Percentiles rank a stretch among this genome's conserved stretches.
Conservation (phyloP, 371 early-diverging fungal species). For the Chytridium lagenaria region DNA sequence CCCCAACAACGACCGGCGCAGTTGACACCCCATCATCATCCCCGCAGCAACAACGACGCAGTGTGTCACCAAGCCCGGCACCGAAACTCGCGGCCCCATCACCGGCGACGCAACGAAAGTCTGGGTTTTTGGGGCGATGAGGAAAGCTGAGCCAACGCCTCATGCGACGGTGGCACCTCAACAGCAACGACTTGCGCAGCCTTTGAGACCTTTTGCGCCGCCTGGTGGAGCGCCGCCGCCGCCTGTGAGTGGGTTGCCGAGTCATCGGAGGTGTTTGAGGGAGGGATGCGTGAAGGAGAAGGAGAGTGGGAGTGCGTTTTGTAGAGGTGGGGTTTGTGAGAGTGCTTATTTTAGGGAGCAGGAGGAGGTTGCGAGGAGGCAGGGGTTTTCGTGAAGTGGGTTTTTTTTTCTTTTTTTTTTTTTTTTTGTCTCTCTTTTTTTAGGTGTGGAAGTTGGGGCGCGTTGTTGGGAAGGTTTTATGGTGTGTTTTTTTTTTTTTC, state of each 20-base stretch:
- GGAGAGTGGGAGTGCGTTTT: neutral
- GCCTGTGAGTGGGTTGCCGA: neutral
- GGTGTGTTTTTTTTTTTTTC: too few relatives aligned
- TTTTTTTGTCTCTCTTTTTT: too few relatives aligned
- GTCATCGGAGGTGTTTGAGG: conserved; percentile 9
- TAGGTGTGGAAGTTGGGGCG: too few relatives aligned
- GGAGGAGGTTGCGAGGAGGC: conserved; percentile 42
- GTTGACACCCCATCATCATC: neutral
- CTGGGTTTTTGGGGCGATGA: conserved; percentile 1
- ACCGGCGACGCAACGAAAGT: neutral
- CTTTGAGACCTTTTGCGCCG: neutral
- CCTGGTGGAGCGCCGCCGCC: neutral
- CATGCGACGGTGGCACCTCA: neutral
- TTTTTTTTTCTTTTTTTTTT: neutral
- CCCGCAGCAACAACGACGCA: neutral
- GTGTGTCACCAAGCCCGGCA: neutral
- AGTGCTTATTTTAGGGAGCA: conserved; percentile 10
- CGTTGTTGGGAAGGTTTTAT: too few relatives aligned
- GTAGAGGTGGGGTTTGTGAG: conserved; percentile 4
- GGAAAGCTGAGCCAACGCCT: neutral
- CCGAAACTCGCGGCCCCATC: neutral
- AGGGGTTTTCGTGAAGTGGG: neutral
- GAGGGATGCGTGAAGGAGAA: conserved; percentile 18
- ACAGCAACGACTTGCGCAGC: neutral
- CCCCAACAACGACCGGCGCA: neutral